Evolutionary conservation across 495 filamentous ascomycete species (phyloP).

Genomic region (Penicillium verhagenii): DNA sequence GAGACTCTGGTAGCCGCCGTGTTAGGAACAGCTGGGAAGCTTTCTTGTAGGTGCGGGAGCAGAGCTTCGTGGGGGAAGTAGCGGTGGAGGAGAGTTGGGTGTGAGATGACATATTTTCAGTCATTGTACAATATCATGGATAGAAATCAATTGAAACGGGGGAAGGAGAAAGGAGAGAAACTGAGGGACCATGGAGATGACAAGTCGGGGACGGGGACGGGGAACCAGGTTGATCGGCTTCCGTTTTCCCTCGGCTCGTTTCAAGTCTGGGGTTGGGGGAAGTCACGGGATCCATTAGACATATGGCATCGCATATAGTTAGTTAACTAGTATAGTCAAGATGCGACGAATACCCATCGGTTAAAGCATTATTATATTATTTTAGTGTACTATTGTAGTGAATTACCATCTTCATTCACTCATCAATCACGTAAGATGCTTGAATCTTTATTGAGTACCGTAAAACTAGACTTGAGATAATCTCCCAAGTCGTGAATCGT

Average conservation of each 20-base stretch:
- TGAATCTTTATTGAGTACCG: too few species aligned
- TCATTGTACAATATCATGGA: conserved; percentile 24
- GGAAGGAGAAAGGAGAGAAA: background rate
- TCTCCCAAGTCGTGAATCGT: too few species aligned
- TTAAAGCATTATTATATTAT: too few species aligned
- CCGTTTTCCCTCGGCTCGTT: conserved; percentile 36
- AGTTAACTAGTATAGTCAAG: too few species aligned
- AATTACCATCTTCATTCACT: too few species aligned
- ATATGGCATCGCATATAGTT: background rate
- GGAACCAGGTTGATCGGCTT: conserved; percentile 27
- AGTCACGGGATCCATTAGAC: conserved; percentile 25
- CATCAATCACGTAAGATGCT: too few species aligned
- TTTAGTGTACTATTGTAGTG: too few species aligned
- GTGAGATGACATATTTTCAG: conserved; percentile 40
- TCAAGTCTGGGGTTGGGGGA: conserved; percentile 33
- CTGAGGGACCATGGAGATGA: conserved; percentile 6
- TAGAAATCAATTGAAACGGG: background rate
- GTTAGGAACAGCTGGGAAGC: conserved; percentile 90
- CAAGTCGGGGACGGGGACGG: conserved; percentile 14
- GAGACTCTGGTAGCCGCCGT: conserved; percentile 82
- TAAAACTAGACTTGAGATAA: too few species aligned
- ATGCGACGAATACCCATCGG: too few species aligned
- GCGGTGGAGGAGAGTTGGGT: conserved; percentile 52
- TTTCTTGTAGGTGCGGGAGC: conserved; percentile 69
- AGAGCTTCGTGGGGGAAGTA: conserved; percentile 61